phyloP scores from a whole-genome alignment of 441 rosid genomes.

The Croton laevigatus region DNA sequence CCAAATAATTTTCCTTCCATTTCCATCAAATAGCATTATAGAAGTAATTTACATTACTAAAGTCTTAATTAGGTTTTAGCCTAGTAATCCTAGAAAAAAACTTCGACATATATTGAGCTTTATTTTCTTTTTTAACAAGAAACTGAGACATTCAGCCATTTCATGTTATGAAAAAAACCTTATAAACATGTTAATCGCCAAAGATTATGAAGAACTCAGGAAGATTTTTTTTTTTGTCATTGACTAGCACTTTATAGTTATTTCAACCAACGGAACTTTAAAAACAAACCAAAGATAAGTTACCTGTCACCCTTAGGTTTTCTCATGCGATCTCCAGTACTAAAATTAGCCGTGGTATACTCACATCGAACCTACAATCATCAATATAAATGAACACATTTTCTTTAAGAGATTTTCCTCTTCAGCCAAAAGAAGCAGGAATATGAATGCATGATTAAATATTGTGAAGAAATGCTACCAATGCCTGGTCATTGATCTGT shows the following conservation, averaged over 20 bases:
- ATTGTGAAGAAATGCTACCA: slow-evolving; percentile 39
- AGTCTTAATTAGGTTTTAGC: too few relatives aligned
- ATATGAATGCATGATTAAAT: neutral
- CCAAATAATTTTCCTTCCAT: too few relatives aligned
- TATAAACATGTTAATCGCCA: neutral
- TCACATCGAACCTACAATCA: slow-evolving; percentile 69
- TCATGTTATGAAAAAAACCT: neutral
- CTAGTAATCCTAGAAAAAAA: too few relatives aligned
- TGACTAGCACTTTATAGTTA: neutral
- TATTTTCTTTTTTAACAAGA: too few relatives aligned
- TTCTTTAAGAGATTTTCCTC: neutral
- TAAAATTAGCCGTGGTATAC: slow-evolving; percentile 94
- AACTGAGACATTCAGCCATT: neutral
- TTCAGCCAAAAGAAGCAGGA: neutral
- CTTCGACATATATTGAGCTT: too few relatives aligned
- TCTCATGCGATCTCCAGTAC: slow-evolving; percentile 87
- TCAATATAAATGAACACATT: neutral
- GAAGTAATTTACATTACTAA: too few relatives aligned
- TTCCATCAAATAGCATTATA: too few relatives aligned
- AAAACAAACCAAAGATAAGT: neutral
- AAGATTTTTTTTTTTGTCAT: neutral
- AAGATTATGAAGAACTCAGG: neutral
- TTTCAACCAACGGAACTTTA: neutral
- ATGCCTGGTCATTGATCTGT: slow-evolving; percentile 60
- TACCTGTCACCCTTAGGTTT: slow-evolving; percentile 89